phyloP scores from a whole-genome alignment of 495 filamentous ascomycete species.

The Trichocladium uniseriatum region DNA sequence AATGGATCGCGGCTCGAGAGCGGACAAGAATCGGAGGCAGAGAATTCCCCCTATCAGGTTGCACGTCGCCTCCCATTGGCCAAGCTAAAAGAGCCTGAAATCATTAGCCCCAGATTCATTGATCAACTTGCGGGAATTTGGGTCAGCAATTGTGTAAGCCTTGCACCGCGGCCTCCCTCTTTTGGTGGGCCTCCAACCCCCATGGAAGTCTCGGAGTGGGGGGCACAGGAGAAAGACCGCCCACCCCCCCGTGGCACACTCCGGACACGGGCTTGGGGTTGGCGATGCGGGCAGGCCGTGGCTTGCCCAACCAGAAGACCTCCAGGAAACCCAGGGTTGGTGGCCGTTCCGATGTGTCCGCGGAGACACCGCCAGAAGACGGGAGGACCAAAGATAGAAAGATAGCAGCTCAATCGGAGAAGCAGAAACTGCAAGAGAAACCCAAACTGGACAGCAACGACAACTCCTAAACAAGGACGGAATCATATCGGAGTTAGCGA shows the following conservation, averaged over 20 bases:
- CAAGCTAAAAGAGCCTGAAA: slow-evolving; percentile 12
- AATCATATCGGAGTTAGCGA: no score
- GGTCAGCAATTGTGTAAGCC: slow-evolving; percentile 10
- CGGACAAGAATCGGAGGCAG: slow-evolving; percentile 15
- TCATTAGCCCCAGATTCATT: slow-evolving; percentile 6
- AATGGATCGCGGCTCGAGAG: no score
- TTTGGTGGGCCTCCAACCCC: slow-evolving; percentile 3
- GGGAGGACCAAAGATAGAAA: background rate
- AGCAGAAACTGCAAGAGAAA: background rate
- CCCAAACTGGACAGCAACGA: background rate
- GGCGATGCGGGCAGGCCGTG: background rate
- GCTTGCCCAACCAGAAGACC: background rate
- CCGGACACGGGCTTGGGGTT: background rate
- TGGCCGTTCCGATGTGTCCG: slow-evolving; percentile 11
- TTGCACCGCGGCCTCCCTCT: slow-evolving; percentile 1
- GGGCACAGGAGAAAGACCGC: background rate
- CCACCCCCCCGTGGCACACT: background rate
- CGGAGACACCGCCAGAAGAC: slow-evolving; percentile 10
- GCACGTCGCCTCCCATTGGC: slow-evolving; percentile 8
- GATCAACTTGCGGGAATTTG: slow-evolving; percentile 15
- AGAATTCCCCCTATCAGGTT: slow-evolving; percentile 3
- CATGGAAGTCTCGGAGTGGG: slow-evolving; percentile 6
- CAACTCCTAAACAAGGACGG: background rate
- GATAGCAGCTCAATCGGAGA: background rate
- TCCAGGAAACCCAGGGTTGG: no score